These are phyloP conservation scores for Corylus americana DNA, from an alignment of 306 rosid genomes.

Conservation along the genomic window DNA sequence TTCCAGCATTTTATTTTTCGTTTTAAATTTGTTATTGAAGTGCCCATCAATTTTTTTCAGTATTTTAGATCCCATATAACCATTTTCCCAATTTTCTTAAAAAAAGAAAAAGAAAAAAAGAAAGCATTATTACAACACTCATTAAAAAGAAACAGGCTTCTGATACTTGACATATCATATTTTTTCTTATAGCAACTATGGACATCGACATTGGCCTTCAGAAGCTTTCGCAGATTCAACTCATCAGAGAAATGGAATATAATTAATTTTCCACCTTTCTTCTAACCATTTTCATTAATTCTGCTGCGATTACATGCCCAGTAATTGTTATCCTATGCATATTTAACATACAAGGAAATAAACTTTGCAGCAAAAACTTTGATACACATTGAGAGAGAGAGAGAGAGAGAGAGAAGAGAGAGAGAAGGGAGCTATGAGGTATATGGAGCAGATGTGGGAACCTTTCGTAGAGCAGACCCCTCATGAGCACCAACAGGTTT, in stretches of 20 bases:
- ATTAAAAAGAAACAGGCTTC: too few relatives aligned
- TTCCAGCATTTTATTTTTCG: too few relatives aligned
- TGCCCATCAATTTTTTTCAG: too few relatives aligned
- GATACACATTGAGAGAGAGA: constrained; percentile 40
- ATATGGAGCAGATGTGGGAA: constrained; percentile 42
- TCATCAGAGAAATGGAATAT: constrained; percentile 35
- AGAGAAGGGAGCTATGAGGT: constrained; percentile 38
- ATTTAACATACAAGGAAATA: constrained; percentile 55
- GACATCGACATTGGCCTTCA: neutral
- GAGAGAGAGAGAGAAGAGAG: neutral
- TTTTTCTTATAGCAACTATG: too few relatives aligned
- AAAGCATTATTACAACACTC: too few relatives aligned
- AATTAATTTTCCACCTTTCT: constrained; percentile 35
- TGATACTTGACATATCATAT: too few relatives aligned
- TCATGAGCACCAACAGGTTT: constrained; percentile 48
- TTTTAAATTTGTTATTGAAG: too few relatives aligned
- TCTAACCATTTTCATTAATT: constrained; percentile 38
- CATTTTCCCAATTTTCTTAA: too few relatives aligned
- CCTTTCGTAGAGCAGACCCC: constrained; percentile 57
- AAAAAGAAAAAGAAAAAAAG: too few relatives aligned
- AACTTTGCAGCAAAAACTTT: constrained; percentile 46
- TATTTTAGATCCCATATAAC: too few relatives aligned
- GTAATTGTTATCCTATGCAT: constrained; percentile 48
- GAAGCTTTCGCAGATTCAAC: neutral
- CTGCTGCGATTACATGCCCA: constrained; percentile 55